Evolutionary conservation across 2,329 filamentous ascomycete species (phyloP).

Genomic region (Hypoxylon sp.): DNA sequence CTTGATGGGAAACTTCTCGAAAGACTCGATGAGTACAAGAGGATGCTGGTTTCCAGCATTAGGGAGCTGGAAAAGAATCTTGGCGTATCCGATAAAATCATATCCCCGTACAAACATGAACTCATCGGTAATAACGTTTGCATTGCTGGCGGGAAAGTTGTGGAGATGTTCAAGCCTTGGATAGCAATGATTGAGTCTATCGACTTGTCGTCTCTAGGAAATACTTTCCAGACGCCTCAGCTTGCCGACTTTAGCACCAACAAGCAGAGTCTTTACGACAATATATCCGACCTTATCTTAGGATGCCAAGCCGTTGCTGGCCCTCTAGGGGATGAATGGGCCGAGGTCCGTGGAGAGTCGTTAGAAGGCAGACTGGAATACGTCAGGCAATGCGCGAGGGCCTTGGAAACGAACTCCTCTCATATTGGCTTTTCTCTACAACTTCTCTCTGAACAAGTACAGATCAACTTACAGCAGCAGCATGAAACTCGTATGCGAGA

Average conservation of each 20-base stretch:
- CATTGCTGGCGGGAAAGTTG: conserved; percentile 80
- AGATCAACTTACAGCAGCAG: conserved; percentile 67
- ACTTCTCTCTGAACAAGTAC: conserved; percentile 86
- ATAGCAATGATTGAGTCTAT: conserved; percentile 92
- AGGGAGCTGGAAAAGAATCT: conserved; percentile 90
- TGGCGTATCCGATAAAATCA: conserved; percentile 81
- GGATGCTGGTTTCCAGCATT: conserved; percentile 87
- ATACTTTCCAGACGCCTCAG: conserved; percentile 85
- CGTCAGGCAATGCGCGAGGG: conserved; percentile 81
- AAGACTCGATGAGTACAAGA: conserved; percentile 86
- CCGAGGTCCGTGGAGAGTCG: conserved; percentile 89
- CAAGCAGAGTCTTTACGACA: conserved; percentile 95
- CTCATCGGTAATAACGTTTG: conserved; percentile 87
- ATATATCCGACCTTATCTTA: conserved; percentile 88
- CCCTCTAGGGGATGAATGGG: conserved; percentile 94
- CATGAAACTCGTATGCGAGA: conserved; percentile 62
- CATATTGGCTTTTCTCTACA: conserved; percentile 92
- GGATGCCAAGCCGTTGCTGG: conserved; percentile 93
- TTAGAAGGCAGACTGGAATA: conserved; percentile 88
- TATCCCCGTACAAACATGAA: conserved; percentile 83
- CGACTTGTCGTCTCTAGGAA: conserved; percentile 84
- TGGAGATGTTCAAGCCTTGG: conserved; percentile 93
- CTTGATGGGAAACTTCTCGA: conserved; percentile 85
- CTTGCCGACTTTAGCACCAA: conserved; percentile 88
- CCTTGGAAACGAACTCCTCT: conserved; percentile 87